These are phyloP conservation scores for Russula brevipes DNA, from an alignment of 768 basidiomycete genomes.

Conservation along the genomic window DNA sequence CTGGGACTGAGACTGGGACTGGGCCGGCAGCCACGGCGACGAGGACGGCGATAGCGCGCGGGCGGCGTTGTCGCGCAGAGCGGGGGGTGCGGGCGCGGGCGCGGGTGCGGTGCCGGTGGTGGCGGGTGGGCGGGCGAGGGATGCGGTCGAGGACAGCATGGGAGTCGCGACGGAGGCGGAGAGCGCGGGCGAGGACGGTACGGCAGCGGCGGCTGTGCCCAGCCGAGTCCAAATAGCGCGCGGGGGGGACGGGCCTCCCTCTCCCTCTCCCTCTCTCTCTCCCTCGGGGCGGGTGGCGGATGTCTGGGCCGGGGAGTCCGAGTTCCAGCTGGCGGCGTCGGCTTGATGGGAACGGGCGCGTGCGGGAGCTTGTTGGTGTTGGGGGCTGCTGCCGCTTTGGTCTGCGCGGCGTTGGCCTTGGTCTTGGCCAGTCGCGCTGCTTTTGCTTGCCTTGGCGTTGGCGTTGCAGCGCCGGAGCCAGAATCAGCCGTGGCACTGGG, in stretches of 20 bases:
- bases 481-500: neutral
- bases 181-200: constrained; percentile 32
- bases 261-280: constrained; percentile 2
- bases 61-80: constrained; percentile 6
- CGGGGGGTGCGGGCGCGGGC: constrained; percentile 35
- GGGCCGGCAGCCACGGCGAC: neutral
- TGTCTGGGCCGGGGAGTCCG: neutral
- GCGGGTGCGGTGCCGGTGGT: constrained; percentile 30
- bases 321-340: neutral
- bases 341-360: neutral
- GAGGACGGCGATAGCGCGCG: constrained; percentile 26
- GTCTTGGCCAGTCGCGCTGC: no score
- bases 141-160: constrained; percentile 69
- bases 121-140: constrained; percentile 51
- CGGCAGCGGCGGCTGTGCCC: constrained; percentile 16
- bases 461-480: neutral
- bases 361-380: neutral
- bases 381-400: neutral
- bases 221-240: constrained; percentile 1
- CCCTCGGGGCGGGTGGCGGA: neutral
- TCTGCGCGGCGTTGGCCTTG: neutral
- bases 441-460: constrained; percentile 12
- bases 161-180: constrained; percentile 72
- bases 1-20: neutral
- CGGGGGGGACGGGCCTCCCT: neutral